A percentile compares a stretch with the other conserved stretches of the same genome.
Evolutionary conservation across 495 filamentous ascomycete species (phyloP).

Genomic region (Aspergillus asperescens): DNA sequence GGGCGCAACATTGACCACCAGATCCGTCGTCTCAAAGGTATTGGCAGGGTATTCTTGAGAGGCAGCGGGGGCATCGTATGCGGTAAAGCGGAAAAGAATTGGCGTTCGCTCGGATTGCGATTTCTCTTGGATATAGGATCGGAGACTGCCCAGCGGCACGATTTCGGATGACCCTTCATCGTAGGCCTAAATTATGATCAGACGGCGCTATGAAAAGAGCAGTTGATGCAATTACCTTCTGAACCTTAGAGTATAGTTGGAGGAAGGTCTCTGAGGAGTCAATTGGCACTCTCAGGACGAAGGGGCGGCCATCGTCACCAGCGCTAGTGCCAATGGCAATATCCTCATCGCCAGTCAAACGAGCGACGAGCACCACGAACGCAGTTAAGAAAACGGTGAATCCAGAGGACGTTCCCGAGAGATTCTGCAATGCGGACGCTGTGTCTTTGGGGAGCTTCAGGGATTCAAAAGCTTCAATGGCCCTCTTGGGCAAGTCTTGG

Average conservation of each 20-base stretch:
- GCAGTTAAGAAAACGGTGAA: constrained; percentile 46
- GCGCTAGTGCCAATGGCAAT: constrained; percentile 46
- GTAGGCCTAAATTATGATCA: constrained; percentile 27
- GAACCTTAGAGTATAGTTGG: constrained; percentile 41
- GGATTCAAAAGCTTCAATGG: constrained; percentile 48
- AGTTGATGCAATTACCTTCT: constrained; percentile 32
- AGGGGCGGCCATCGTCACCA: constrained; percentile 43
- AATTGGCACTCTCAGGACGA: constrained; percentile 44
- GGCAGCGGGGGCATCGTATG: constrained; percentile 45
- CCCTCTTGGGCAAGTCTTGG: constrained; percentile 32
- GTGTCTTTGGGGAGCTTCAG: constrained; percentile 34
- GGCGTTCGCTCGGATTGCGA: constrained; percentile 39
- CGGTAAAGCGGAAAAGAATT: constrained; percentile 44
- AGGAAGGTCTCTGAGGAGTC: constrained; percentile 36
- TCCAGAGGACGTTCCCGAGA: constrained; percentile 36
- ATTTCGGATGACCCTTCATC: constrained; percentile 42
- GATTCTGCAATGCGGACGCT: constrained; percentile 36
- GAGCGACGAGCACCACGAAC: constrained; percentile 43
- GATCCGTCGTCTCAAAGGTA: constrained; percentile 43
- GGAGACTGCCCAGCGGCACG: constrained; percentile 42
- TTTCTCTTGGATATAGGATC: constrained; percentile 43
- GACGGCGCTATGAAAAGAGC: not conserved
- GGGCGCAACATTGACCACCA: constrained; percentile 42
- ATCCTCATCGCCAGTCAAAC: constrained; percentile 51
- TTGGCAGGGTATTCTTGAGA: constrained; percentile 45